Percentiles rank a stretch among this genome's conserved stretches.
These are phyloP conservation scores for Pseudogymnoascus sp. DNA, from an alignment of 2,329 filamentous ascomycete genomes.

Conservation along the genomic window DNA sequence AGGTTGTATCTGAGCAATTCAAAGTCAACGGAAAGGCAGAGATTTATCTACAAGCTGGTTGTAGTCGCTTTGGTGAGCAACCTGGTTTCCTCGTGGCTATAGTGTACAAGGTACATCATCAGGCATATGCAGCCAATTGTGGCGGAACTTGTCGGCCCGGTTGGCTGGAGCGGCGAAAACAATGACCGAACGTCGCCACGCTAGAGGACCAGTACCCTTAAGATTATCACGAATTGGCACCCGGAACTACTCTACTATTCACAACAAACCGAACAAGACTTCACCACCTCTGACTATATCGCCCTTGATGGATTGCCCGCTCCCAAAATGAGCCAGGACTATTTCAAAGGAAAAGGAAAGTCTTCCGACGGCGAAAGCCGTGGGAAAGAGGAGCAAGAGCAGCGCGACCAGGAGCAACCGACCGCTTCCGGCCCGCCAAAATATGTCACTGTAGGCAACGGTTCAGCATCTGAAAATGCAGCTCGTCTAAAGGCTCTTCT, in stretches of 20 bases:
- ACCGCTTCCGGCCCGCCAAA: constrained; percentile 38
- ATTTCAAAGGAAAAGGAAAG: constrained; percentile 45
- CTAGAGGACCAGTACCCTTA: constrained; percentile 2
- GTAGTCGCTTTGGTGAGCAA: neutral
- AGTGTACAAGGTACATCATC: constrained; percentile 5
- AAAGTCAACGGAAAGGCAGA: neutral
- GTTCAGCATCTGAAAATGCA: constrained; percentile 73
- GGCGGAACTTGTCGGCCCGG: neutral
- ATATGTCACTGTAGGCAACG: constrained; percentile 84
- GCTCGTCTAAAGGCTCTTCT: constrained; percentile 72
- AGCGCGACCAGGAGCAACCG: constrained; percentile 1
- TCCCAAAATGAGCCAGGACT: constrained; percentile 52
- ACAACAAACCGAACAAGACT: constrained; percentile 29
- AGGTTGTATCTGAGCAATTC: constrained; percentile 3
- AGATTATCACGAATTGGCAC: constrained; percentile 3
- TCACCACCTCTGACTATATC: constrained; percentile 18
- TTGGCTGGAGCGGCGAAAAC: neutral
- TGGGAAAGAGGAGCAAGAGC: neutral
- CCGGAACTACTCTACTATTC: neutral
- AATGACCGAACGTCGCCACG: constrained; percentile 5
- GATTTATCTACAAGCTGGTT: neutral
- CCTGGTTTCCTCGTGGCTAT: constrained; percentile 1
- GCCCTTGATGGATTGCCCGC: constrained; percentile 8
- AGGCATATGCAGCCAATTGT: neutral
- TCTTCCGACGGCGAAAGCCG: constrained; percentile 10